Base-by-base conservation (phyloP, 768 basidiomycete species). In the Mycena maculata region DNA sequence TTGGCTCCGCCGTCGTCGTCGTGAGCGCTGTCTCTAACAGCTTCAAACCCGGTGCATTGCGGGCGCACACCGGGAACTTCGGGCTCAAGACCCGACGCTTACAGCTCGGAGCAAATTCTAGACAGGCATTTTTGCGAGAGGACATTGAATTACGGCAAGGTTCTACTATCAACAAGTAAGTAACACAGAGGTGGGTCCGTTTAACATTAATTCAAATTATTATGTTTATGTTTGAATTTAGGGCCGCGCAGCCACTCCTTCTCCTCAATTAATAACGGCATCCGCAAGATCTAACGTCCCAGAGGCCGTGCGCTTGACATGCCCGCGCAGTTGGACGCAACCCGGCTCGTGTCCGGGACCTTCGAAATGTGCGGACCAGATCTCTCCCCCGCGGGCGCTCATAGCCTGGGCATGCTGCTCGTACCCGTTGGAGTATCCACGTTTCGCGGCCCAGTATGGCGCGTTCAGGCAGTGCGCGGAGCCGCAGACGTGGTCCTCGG, bases 401-500 rank as follows among this genome's bases (percentile, higher is more conserved):
- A 67, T 60, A 23, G 60, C 60, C 31, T 58, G 62, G 2, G 66
- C 54, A 9, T 67, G 55, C 27, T 67, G 66, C 15, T 28, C 31
- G 16, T 39, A 3, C 5, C 55, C 66, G 16, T 38, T 38, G 1
- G 48, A 11, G 13, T 44, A 50, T 6, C 41, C 22, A 3, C 20
- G 48, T 22, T 62, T 67, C 16, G n/a, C 53, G 15, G 66, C 66
- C 66, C 66, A 67, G 18, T 62, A 67, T 5, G 66, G 66, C 11
- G 66, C 66, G 22, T 63, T 62, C 12, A 67, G 42, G 30, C 66
- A 67, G 22, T 67, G 60, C 20, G 66, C 66, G 7, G 66, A 67
- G 12, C 66, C 66, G 20, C 66, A 67, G 42, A 39, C 66, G 22
- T 67, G 66, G 20, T 67, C 66, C 36, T 67, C 66, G 9, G 20